Conservation (phyloP, 148 eudicot species). For the Drosera capensis region DNA sequence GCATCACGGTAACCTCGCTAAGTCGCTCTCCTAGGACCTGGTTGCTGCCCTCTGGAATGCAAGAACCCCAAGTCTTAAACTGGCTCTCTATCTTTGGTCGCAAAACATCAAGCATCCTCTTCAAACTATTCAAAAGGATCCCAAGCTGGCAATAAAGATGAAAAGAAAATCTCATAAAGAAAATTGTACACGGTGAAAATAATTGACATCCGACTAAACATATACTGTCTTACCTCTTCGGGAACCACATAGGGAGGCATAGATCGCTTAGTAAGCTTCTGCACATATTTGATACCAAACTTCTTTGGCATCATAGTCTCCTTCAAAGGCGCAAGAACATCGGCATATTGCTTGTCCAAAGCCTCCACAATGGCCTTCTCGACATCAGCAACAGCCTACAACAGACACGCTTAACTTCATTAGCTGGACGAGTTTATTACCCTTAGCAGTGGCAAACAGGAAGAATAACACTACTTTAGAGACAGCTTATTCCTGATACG, state of each 20-base stretch:
- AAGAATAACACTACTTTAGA: no score
- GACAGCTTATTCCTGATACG: no score
- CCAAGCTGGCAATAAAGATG: constrained; percentile 37
- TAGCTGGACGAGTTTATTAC: neutral
- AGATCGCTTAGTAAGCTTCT: constrained; percentile 51
- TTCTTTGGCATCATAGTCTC: constrained; percentile 55
- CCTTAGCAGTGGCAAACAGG: neutral
- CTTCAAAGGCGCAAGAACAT: constrained; percentile 59
- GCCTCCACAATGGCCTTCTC: constrained; percentile 74
- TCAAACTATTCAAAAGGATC: constrained; percentile 62
- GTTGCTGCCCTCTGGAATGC: constrained; percentile 51
- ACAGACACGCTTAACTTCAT: neutral
- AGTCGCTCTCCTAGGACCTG: constrained; percentile 72
- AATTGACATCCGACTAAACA: no score
- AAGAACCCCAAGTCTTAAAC: constrained; percentile 66
- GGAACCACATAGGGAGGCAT: constrained; percentile 44
- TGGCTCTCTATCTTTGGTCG: constrained; percentile 63
- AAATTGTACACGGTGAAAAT: no score
- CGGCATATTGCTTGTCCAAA: constrained; percentile 71
- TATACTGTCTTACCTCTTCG: constrained; percentile 35
- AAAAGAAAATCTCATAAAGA: no score
- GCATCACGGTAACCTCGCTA: constrained; percentile 81
- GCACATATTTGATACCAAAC: constrained; percentile 67
- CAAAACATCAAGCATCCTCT: constrained; percentile 69
- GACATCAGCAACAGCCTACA: constrained; percentile 61